These are phyloP conservation scores for Globisporangium splendens DNA, from an alignment of 352 stramenopile species.

Conservation along the genomic window DNA sequence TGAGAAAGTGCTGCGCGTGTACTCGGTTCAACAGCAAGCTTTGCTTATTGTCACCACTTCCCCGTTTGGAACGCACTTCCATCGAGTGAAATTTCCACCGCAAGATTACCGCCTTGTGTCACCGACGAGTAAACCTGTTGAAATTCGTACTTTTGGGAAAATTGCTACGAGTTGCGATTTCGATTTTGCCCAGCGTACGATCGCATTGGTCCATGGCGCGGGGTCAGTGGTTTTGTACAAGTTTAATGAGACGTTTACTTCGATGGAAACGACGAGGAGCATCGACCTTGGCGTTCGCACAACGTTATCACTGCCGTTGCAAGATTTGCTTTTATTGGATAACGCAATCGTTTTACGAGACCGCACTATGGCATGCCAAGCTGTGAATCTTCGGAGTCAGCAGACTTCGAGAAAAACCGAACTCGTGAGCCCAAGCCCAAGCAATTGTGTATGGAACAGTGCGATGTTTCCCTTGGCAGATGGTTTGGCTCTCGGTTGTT, in stretches of 20 bases:
- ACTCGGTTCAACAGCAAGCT: slow-evolving; percentile 3
- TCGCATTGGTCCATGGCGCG: not conserved
- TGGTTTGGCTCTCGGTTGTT: slow-evolving; percentile 21
- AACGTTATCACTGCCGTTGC: slow-evolving; percentile 8
- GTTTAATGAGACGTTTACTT: slow-evolving; percentile 10
- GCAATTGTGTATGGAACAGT: slow-evolving; percentile 1
- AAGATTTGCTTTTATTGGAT: slow-evolving; percentile 9
- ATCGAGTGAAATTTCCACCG: slow-evolving; percentile 1
- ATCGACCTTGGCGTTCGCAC: slow-evolving; percentile 14
- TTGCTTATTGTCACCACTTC: not conserved
- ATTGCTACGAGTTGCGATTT: not conserved
- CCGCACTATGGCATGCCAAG: slow-evolving; percentile 26
- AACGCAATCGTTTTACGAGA: slow-evolving; percentile 26
- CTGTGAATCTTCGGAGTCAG: slow-evolving; percentile 35
- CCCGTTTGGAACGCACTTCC: not conserved
- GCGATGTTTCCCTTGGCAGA: slow-evolving; percentile 23
- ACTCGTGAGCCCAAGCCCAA: not conserved
- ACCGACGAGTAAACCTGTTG: not conserved
- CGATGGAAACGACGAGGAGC: slow-evolving; percentile 11
- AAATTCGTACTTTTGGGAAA: slow-evolving; percentile 1
- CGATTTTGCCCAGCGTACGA: not conserved
- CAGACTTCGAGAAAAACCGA: slow-evolving; percentile 29
- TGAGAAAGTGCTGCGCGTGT: not conserved
- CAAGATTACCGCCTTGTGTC: not conserved
- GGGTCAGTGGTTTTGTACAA: slow-evolving; percentile 8